Conservation (phyloP, 2,329 filamentous ascomycete genomes). For the Colletotrichum shisoi region DNA sequence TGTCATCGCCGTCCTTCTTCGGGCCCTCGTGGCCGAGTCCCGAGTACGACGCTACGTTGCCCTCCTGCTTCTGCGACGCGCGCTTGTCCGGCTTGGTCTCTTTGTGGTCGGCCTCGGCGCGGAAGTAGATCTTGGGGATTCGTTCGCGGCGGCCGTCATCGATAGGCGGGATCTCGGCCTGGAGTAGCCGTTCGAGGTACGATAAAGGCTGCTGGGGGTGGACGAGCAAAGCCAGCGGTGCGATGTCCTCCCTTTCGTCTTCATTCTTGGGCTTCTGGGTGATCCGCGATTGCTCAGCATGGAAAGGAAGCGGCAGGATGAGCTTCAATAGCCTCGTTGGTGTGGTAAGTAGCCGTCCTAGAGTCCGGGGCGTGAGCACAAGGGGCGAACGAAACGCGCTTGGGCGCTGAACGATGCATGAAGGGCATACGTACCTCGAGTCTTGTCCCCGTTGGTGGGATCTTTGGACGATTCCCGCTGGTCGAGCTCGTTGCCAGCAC, state of each 20-base stretch:
- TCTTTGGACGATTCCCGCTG: slow-evolving; percentile 46
- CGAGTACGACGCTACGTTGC: slow-evolving; percentile 72
- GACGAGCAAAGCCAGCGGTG: slow-evolving; percentile 83
- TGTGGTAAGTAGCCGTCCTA: slow-evolving; percentile 79
- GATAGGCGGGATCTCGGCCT: slow-evolving; percentile 81
- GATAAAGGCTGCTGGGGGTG: slow-evolving; percentile 92
- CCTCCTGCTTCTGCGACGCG: slow-evolving; percentile 41
- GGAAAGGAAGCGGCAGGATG: slow-evolving; percentile 72
- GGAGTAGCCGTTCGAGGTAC: slow-evolving; percentile 87
- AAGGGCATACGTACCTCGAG: slow-evolving; percentile 45
- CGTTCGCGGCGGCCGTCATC: slow-evolving; percentile 71
- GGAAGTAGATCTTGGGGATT: slow-evolving; percentile 78
- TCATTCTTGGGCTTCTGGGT: slow-evolving; percentile 40
- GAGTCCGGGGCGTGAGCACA: not conserved
- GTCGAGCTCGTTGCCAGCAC: slow-evolving; percentile 63
- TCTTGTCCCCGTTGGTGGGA: slow-evolving; percentile 42
- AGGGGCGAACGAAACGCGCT: too few species aligned
- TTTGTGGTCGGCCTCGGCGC: slow-evolving; percentile 73
- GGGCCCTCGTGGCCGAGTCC: slow-evolving; percentile 71
- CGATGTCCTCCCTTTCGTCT: slow-evolving; percentile 60
- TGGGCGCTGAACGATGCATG: not conserved
- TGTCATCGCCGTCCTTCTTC: slow-evolving; percentile 51
- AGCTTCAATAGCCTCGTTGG: slow-evolving; percentile 82
- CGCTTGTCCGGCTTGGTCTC: slow-evolving; percentile 42
- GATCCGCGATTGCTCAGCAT: slow-evolving; percentile 31